Percentiles rank a stretch among this genome's conserved stretches.
These are phyloP conservation scores for Lupinus albus DNA, from an alignment of 306 rosid genomes.

Conservation along the genomic window DNA sequence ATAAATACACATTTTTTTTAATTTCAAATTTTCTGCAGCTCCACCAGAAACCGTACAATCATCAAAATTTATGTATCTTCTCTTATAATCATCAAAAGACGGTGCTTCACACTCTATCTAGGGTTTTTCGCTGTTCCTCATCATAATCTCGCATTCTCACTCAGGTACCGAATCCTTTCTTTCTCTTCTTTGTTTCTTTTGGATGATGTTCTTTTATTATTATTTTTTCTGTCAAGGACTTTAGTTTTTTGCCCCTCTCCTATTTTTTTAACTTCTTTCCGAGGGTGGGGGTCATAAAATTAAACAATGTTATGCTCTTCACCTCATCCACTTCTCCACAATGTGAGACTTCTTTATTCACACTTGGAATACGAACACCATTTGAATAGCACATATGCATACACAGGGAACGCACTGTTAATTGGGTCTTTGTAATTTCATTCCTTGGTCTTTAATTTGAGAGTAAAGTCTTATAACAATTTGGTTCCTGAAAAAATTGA, in stretches of 20 bases:
- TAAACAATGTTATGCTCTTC: not conserved
- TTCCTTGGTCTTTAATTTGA: not conserved
- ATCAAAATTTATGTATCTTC: too few species aligned
- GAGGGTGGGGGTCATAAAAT: not conserved
- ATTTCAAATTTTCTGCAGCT: slow-evolving; percentile 35
- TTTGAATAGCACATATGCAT: not conserved
- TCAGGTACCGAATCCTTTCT: slow-evolving; percentile 33
- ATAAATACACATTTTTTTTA: not conserved
- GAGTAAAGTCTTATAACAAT: too few species aligned
- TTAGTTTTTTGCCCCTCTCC: slow-evolving; percentile 2
- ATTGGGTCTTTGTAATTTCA: slow-evolving; percentile 26
- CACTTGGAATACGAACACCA: too few species aligned
- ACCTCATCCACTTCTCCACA: too few species aligned
- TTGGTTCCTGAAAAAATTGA: too few species aligned
- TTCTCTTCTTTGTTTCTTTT: not conserved
- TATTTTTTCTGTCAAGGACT: not conserved
- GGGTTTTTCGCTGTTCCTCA: slow-evolving; percentile 37
- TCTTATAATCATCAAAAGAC: too few species aligned
- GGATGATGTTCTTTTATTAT: not conserved
- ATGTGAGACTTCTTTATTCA: too few species aligned
- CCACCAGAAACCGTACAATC: slow-evolving; percentile 9
- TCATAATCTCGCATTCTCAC: slow-evolving; percentile 9
- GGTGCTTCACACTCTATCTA: slow-evolving; percentile 22
- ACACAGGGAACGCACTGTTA: not conserved
- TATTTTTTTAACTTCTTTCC: not conserved